A percentile compares a stretch with the other conserved stretches of the same genome.
phyloP scores from a whole-genome alignment of 202 grass and related monocot species.

The Hordeum pubiflorum region DNA sequence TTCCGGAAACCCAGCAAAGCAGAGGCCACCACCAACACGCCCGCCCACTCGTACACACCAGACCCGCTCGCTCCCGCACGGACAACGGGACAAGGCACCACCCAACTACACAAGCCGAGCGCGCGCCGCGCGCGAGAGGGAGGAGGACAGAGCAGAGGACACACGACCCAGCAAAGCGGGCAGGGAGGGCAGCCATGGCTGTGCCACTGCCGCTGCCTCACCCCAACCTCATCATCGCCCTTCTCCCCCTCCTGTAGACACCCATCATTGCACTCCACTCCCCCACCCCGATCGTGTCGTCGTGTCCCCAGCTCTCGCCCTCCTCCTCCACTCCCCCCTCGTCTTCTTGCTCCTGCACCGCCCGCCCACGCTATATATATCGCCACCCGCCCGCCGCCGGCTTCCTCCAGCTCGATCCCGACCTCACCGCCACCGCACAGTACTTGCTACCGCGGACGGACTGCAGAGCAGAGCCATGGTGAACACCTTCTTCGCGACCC shows the following conservation, averaged over 20 bases:
- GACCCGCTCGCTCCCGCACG: background rate
- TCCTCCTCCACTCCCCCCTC: background rate
- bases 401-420: background rate
- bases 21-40: background rate
- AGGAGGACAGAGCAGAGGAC: background rate
- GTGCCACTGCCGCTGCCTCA: conserved; percentile 3
- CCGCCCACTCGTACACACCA: conserved; percentile 10
- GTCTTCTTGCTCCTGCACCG: conserved; percentile 19
- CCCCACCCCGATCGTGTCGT: conserved; percentile 3
- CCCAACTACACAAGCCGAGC: background rate
- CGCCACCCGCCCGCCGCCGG: background rate
- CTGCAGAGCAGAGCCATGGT: conserved; percentile 26
- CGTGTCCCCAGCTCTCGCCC: background rate
- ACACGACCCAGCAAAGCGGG: background rate
- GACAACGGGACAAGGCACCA: background rate
- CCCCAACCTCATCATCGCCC: conserved; percentile 76
- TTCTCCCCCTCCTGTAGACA: conserved; percentile 73
- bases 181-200: conserved; percentile 2
- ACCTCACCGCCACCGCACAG: conserved; percentile 5
- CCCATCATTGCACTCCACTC: conserved; percentile 74
- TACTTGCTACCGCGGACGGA: background rate
- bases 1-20: background rate
- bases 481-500: conserved; percentile 69
- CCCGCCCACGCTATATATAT: conserved; percentile 28
- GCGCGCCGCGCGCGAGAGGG: background rate